phyloP scores from a whole-genome alignment of 1,284 basidiomycete species.

The Athelia sp. region DNA sequence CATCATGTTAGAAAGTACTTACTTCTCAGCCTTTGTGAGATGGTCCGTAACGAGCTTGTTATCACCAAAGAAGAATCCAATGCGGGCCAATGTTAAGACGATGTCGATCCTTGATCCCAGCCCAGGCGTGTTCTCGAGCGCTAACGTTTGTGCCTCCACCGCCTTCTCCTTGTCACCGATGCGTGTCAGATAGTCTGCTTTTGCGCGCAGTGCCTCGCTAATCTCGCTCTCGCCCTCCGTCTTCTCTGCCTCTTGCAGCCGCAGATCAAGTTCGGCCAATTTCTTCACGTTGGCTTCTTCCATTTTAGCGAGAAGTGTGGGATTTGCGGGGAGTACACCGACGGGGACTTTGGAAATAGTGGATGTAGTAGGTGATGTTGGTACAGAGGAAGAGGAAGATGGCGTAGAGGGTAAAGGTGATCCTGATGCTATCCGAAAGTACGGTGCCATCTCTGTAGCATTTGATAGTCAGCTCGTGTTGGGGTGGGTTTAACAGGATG shows the following conservation, averaged over 20 bases:
- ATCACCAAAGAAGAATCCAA: conserved; percentile 91
- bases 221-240: conserved; percentile 94
- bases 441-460: conserved; percentile 76
- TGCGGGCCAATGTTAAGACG: conserved; percentile 81
- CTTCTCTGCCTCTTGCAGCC: conserved; percentile 83
- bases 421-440: conserved; percentile 56
- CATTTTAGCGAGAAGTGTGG: conserved; percentile 61
- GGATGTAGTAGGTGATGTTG: not conserved
- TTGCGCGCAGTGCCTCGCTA: conserved; percentile 80
- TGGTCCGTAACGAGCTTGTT: conserved; percentile 69
- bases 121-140: conserved; percentile 90
- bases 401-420: conserved; percentile 23
- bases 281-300: conserved; percentile 75
- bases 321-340: conserved; percentile 42
- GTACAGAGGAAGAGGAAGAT: conserved; percentile 29
- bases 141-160: conserved; percentile 77
- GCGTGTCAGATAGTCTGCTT: conserved; percentile 81
- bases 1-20: conserved; percentile 22
- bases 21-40: conserved; percentile 83
- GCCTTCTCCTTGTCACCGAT: conserved; percentile 91
- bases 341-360: not conserved
- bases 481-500: not conserved
- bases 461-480: not conserved
- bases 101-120: conserved; percentile 94
- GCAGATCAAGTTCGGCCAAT: conserved; percentile 74